Base-by-base conservation (phyloP, 2,329 filamentous ascomycete species). In the Aspergillus aculeatinus region DNA sequence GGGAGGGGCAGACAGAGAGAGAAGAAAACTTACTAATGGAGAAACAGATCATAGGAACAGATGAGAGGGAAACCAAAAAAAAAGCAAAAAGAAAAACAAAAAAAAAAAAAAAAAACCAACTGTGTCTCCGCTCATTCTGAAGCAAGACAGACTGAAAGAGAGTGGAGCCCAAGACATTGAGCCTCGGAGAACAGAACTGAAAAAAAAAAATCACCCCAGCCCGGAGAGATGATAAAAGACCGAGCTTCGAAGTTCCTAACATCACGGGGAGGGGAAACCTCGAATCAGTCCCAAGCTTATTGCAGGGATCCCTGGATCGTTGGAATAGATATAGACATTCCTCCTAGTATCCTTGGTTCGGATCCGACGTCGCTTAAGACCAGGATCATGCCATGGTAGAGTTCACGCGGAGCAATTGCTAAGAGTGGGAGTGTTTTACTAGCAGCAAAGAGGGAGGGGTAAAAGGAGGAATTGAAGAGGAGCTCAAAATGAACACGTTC, bases 401-500 rank as follows among this genome's bases (percentile, higher is more conserved):
- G 27, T 55, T 39, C n/a, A 19, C 42, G 27, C 39, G 39, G 39
- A 44, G 33, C 39, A 19, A 44, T 44, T 44, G 39, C 42, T 51
- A 56, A 44, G 39, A n/a, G 39, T 44, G 39, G 14, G 39, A 44
- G 16, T 44, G 14, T n/a, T 29, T 7, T 19, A 44, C 16, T 19
- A 44, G 52, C 54, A 59, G 55, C 11, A 59, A 21, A 42, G 33
- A 54, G 23, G 27, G n/a, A 42, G 51, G 39, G 39, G 39, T 44
- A 42, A 19, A 44, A 31, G 11, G 27, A 23, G 23, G 44, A 27
- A 14, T 12, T 44, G 33, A 35, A 35, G 12, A 35, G 33, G 14
- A 35, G 33, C n/a, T 7, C 27, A 29, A 29, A 44, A 19, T 7
- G 39, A 44, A 9, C 14, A 7, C 19, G 5, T 44, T 44, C 39